Evolutionary conservation across 2,329 filamentous ascomycete genomes (phyloP).

Genomic region (Penicillium sp.): DNA sequence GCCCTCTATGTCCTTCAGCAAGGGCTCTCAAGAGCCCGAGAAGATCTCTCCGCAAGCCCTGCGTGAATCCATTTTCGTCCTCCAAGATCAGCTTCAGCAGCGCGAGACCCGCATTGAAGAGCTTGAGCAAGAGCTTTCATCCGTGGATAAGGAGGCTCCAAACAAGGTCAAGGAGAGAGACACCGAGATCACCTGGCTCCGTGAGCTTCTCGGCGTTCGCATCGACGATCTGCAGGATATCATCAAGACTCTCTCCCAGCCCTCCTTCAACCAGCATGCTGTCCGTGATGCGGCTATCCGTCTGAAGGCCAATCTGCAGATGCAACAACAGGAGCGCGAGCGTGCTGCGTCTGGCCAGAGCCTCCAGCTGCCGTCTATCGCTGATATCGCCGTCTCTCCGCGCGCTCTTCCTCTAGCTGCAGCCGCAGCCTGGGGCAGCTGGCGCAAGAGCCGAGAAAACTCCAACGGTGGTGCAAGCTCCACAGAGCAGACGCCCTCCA

Average conservation of each 20-base stretch:
- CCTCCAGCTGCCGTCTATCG: slow-evolving; percentile 70
- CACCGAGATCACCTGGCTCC: slow-evolving; percentile 90
- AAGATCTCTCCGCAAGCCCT: slow-evolving; percentile 92
- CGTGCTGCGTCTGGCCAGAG: slow-evolving; percentile 65
- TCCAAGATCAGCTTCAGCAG: slow-evolving; percentile 94
- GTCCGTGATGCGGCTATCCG: slow-evolving; percentile 90
- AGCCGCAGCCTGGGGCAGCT: slow-evolving; percentile 95
- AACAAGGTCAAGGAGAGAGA: slow-evolving; percentile 85
- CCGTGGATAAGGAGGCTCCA: slow-evolving; percentile 70
- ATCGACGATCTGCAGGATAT: slow-evolving; percentile 91
- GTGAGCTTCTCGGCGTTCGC: slow-evolving; percentile 84
- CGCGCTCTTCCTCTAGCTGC: slow-evolving; percentile 74
- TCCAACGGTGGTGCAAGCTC: slow-evolving; percentile 40
- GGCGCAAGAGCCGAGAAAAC: slow-evolving; percentile 67
- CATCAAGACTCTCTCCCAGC: slow-evolving; percentile 69
- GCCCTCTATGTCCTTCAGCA: slow-evolving; percentile 45
- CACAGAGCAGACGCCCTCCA: slow-evolving; percentile 57
- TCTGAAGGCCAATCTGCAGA: slow-evolving; percentile 88
- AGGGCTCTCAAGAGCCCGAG: slow-evolving; percentile 59
- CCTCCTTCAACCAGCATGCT: slow-evolving; percentile 69
- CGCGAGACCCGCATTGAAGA: slow-evolving; percentile 86
- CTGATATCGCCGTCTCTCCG: slow-evolving; percentile 72
- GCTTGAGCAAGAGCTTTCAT: slow-evolving; percentile 67
- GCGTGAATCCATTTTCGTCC: slow-evolving; percentile 89
- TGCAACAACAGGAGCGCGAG: slow-evolving; percentile 96